A percentile compares a stretch with the other conserved stretches of the same genome.
Evolutionary conservation across 202 grass and related monocot species (phyloP).

Genomic region (Digitaria exilis): DNA sequence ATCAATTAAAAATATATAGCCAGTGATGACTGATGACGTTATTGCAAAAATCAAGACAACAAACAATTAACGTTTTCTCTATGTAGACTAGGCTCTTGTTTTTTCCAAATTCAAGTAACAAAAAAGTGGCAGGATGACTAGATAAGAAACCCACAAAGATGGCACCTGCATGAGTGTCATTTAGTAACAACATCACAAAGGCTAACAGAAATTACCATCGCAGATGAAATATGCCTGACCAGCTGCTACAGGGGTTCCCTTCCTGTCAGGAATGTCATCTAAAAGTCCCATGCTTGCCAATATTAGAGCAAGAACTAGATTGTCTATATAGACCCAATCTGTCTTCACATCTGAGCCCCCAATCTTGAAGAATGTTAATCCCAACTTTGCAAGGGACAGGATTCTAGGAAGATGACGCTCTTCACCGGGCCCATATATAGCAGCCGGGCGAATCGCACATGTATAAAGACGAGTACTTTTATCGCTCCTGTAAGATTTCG

Average conservation of each 20-base stretch:
- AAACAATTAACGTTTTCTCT: background rate
- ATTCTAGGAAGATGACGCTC: constrained; percentile 89
- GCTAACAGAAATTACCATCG: constrained; percentile 72
- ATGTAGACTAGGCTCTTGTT: background rate
- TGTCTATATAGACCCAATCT: constrained; percentile 95
- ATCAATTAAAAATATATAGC: constrained; percentile 1
- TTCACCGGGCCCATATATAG: constrained; percentile 94
- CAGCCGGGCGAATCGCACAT: constrained; percentile 81
- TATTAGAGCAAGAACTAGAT: constrained; percentile 94
- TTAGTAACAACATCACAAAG: background rate
- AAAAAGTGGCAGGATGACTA: background rate
- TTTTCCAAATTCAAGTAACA: constrained; percentile 1
- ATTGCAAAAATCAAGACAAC: background rate
- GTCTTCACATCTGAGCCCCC: constrained; percentile 74
- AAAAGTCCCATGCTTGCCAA: constrained; percentile 80
- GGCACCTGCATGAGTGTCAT: background rate
- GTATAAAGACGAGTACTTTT: constrained; percentile 66
- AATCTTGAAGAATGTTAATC: constrained; percentile 73
- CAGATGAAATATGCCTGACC: constrained; percentile 94
- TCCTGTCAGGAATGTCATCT: constrained; percentile 74
- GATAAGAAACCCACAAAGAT: background rate
- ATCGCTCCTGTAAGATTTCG: constrained; percentile 50
- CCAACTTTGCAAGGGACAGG: constrained; percentile 83
- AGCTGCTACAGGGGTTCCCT: constrained; percentile 71
- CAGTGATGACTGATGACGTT: background rate